These are phyloP conservation scores for Pelargonium myrrhifolium DNA, from an alignment of 441 rosid species.

Conservation along the genomic window DNA sequence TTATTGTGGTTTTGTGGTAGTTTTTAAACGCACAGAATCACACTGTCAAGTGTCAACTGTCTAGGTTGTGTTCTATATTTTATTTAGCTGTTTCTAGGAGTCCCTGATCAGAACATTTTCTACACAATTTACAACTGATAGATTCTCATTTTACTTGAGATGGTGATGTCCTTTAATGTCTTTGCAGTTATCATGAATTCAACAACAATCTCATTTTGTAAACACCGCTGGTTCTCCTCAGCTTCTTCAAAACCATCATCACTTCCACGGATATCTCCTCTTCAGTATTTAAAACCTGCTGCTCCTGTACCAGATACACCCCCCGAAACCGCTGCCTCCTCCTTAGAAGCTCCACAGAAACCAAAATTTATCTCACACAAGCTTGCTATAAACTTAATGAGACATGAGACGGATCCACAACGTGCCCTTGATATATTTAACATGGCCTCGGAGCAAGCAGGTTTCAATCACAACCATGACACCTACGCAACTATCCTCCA, in stretches of 20 bases:
- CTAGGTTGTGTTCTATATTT: too few species aligned
- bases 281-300: conserved; percentile 23
- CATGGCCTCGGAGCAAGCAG: conserved; percentile 52
- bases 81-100: too few species aligned
- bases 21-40: too few species aligned
- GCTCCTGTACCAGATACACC: conserved; percentile 23
- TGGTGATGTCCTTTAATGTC: not conserved
- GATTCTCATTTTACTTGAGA: not conserved
- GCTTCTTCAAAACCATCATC: conserved; percentile 28
- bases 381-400: conserved; percentile 51
- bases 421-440: conserved; percentile 63
- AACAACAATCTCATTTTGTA: not conserved
- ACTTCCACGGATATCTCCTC: too few species aligned
- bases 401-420: conserved; percentile 62
- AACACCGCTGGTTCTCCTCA: conserved; percentile 25
- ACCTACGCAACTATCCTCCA: conserved; percentile 63
- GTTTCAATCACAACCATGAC: conserved; percentile 70
- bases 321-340: conserved; percentile 28
- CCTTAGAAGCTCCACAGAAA: conserved; percentile 23
- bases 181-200: not conserved
- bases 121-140: too few species aligned
- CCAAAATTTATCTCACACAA: conserved; percentile 55
- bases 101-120: too few species aligned
- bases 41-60: too few species aligned
- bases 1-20: too few species aligned